These are phyloP conservation scores for Boletus reticuloceps DNA, from an alignment of 768 basidiomycete species.

Conservation along the genomic window DNA sequence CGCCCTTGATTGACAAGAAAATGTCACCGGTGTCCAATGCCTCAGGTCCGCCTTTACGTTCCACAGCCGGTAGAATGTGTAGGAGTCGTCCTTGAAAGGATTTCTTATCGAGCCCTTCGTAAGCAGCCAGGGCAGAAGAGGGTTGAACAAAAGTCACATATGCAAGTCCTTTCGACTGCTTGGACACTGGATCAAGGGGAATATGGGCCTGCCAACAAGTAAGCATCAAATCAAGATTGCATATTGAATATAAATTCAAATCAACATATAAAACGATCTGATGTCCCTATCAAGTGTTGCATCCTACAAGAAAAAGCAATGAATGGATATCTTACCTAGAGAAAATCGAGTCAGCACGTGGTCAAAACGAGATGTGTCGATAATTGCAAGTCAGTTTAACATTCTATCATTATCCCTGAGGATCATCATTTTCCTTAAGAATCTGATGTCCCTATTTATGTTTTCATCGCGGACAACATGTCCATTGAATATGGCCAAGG, in stretches of 20 bases:
- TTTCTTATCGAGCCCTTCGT: slow-evolving; percentile 72
- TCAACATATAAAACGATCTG: slow-evolving; percentile 49
- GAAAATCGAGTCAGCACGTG: slow-evolving; percentile 1
- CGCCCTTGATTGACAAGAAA: slow-evolving; percentile 58
- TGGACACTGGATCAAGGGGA: slow-evolving; percentile 46
- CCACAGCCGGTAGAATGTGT: slow-evolving; percentile 85
- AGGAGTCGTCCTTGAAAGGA: slow-evolving; percentile 91
- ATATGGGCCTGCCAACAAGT: slow-evolving; percentile 49
- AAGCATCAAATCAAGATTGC: not conserved
- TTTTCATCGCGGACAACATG: slow-evolving; percentile 36
- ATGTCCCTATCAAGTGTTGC: slow-evolving; percentile 46
- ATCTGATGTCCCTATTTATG: slow-evolving; percentile 50
- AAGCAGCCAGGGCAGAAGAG: slow-evolving; percentile 61
- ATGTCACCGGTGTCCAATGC: slow-evolving; percentile 41
- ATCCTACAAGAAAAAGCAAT: not conserved
- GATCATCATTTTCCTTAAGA: slow-evolving; percentile 34
- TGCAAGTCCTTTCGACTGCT: slow-evolving; percentile 57
- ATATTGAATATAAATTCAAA: slow-evolving; percentile 29
- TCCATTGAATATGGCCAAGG: not conserved
- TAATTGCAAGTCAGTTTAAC: slow-evolving; percentile 27
- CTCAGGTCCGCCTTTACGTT: slow-evolving; percentile 50
- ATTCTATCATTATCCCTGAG: slow-evolving; percentile 53
- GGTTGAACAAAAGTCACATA: slow-evolving; percentile 53
- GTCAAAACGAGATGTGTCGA: not conserved
- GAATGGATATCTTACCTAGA: slow-evolving; percentile 12